Conservation (phyloP, 2,329 filamentous ascomycete species). For the Sarocladium strictum region DNA sequence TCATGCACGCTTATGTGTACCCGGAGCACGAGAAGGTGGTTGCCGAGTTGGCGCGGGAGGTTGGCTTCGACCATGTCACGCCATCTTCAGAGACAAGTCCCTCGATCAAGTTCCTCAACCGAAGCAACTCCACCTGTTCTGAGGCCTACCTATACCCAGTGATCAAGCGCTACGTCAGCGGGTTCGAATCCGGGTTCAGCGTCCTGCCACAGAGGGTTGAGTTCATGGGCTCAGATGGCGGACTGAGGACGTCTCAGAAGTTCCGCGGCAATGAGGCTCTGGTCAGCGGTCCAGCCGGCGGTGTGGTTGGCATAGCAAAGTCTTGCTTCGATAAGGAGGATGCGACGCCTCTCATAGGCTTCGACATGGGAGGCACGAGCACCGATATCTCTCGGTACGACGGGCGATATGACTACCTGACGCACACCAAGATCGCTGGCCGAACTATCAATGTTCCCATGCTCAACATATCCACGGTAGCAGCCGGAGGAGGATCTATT, state of each 20-base stretch:
- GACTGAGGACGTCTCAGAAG: slow-evolving; percentile 41
- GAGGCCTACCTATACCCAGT: slow-evolving; percentile 68
- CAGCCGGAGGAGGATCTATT: slow-evolving; percentile 40
- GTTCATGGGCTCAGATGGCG: slow-evolving; percentile 59
- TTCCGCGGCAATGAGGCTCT: slow-evolving; percentile 63
- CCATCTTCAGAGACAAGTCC: slow-evolving; percentile 62
- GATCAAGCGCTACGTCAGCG: slow-evolving; percentile 62
- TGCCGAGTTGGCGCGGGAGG: slow-evolving; percentile 64
- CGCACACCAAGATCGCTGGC: slow-evolving; percentile 63
- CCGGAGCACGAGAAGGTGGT: slow-evolving; percentile 73
- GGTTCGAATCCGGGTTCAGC: slow-evolving; percentile 60
- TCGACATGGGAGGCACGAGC: slow-evolving; percentile 54
- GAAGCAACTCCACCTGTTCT: slow-evolving; percentile 62
- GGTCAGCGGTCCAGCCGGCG: slow-evolving; percentile 63
- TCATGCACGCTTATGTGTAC: slow-evolving; percentile 86
- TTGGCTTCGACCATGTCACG: slow-evolving; percentile 67
- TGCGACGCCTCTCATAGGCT: slow-evolving; percentile 51
- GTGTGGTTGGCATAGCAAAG: slow-evolving; percentile 64
- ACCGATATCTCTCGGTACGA: slow-evolving; percentile 67
- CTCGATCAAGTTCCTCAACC: slow-evolving; percentile 64
- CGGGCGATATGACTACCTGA: slow-evolving; percentile 65
- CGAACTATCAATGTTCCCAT: slow-evolving; percentile 66
- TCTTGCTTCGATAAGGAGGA: slow-evolving; percentile 63
- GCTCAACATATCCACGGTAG: slow-evolving; percentile 67
- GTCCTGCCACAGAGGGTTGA: slow-evolving; percentile 52